phyloP scores from a whole-genome alignment of 352 stramenopile genomes.

The Phytophthora agathidicida region DNA sequence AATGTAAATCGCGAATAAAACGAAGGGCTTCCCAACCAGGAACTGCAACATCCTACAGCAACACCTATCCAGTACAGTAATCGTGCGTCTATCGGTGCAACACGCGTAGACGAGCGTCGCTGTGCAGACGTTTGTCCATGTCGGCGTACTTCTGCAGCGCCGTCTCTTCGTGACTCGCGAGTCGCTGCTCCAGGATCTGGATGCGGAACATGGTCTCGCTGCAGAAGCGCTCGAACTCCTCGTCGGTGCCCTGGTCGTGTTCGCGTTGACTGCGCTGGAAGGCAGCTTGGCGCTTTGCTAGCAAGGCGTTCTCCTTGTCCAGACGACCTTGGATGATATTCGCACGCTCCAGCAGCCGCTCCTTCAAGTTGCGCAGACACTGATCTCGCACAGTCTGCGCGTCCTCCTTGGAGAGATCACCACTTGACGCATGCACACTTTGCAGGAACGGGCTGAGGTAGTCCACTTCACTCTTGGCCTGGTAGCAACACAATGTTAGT shows the following conservation, averaged over 20 bases:
- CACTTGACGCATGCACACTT: conserved; percentile 62
- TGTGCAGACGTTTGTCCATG: conserved; percentile 92
- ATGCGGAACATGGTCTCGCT: conserved; percentile 96
- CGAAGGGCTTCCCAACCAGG: conserved; percentile 60
- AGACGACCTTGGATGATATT: conserved; percentile 95
- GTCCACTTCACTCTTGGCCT: conserved; percentile 86
- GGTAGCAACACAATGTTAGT: background rate
- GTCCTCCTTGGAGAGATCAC: conserved; percentile 82
- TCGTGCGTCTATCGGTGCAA: conserved; percentile 59
- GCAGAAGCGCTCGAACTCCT: conserved; percentile 95
- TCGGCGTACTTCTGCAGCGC: conserved; percentile 94
- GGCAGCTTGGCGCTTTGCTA: conserved; percentile 92
- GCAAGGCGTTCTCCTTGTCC: conserved; percentile 92
- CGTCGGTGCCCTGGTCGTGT: conserved; percentile 90
- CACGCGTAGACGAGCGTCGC: conserved; percentile 80
- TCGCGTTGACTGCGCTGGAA: conserved; percentile 94
- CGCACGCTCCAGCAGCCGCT: conserved; percentile 91
- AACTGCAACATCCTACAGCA: conserved; percentile 44
- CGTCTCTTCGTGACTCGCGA: conserved; percentile 92
- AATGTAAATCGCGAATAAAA: conserved; percentile 79
- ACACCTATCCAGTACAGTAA: too few relatives aligned
- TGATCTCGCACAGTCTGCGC: conserved; percentile 86
- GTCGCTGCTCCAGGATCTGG: conserved; percentile 94
- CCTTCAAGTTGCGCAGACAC: conserved; percentile 93
- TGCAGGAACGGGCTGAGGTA: conserved; percentile 95